Conservation (phyloP, 2,329 filamentous ascomycete species). For the Pseudohalonectria lignicola region DNA sequence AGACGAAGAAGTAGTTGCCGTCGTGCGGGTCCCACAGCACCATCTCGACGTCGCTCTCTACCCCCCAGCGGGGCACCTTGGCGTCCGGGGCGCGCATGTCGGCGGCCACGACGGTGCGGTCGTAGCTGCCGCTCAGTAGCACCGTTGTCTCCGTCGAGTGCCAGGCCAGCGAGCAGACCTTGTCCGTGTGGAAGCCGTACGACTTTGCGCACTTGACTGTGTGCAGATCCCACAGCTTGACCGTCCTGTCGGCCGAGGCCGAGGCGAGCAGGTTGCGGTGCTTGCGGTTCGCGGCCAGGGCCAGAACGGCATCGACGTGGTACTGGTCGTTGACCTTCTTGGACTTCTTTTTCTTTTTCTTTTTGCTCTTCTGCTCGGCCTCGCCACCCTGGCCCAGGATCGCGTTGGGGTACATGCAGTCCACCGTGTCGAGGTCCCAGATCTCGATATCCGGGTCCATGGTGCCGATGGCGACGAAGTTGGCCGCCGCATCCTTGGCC, state of each 20-base stretch:
- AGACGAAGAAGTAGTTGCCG: slow-evolving; percentile 87
- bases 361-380: slow-evolving; percentile 52
- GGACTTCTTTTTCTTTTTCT: slow-evolving; percentile 85
- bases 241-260: slow-evolving; percentile 89
- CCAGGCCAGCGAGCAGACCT: slow-evolving; percentile 95
- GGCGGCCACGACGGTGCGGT: slow-evolving; percentile 84
- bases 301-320: slow-evolving; percentile 88
- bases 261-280: slow-evolving; percentile 93
- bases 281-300: slow-evolving; percentile 82
- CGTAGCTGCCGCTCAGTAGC: slow-evolving; percentile 86
- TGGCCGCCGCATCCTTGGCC: slow-evolving; percentile 59
- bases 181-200: slow-evolving; percentile 92
- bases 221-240: slow-evolving; percentile 96
- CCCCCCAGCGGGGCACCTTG: slow-evolving; percentile 74
- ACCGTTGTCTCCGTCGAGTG: slow-evolving; percentile 79
- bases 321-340: slow-evolving; percentile 84
- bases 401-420: slow-evolving; percentile 96
- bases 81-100: slow-evolving; percentile 92
- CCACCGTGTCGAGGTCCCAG: slow-evolving; percentile 92
- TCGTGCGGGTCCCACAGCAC: slow-evolving; percentile 91
- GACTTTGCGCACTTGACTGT: slow-evolving; percentile 90
- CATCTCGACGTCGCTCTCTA: slow-evolving; percentile 90
- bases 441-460: slow-evolving; percentile 99
- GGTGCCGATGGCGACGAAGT: slow-evolving; percentile 90
- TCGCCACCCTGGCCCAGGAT: slow-evolving; percentile 68